Evolutionary conservation across 1,284 basidiomycete genomes (phyloP).

Genomic region (Boletus mariae): DNA sequence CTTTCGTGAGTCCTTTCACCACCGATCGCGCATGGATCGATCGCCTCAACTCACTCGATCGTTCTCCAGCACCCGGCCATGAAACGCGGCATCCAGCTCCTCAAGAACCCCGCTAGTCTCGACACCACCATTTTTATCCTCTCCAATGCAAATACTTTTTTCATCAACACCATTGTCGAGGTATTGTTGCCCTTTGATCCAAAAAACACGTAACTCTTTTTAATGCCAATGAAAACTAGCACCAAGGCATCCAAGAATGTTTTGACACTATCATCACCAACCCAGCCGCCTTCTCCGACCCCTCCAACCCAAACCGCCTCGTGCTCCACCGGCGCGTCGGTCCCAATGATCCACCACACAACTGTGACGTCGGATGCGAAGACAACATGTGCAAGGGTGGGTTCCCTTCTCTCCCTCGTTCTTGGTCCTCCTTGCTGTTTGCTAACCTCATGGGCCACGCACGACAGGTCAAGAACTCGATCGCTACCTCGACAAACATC

Average conservation of each 20-base stretch:
- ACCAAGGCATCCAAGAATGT: constrained; percentile 67
- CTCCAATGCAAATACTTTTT: constrained; percentile 92
- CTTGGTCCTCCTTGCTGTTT: background rate
- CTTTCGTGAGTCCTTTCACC: constrained; percentile 65
- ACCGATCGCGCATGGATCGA: background rate
- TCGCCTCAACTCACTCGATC: background rate
- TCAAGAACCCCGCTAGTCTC: constrained; percentile 62
- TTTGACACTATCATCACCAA: constrained; percentile 93
- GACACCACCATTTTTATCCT: constrained; percentile 84
- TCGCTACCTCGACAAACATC: constrained; percentile 59
- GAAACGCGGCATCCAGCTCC: constrained; percentile 77
- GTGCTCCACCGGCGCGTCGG: constrained; percentile 76
- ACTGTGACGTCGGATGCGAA: constrained; percentile 85
- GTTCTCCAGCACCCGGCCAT: constrained; percentile 86
- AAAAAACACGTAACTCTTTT: too few relatives aligned
- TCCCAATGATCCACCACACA: constrained; percentile 76
- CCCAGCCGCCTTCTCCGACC: constrained; percentile 78
- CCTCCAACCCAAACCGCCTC: constrained; percentile 65
- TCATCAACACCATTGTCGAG: constrained; percentile 87
- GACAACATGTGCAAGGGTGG: constrained; percentile 98
- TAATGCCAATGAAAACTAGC: constrained; percentile 38
- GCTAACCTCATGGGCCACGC: background rate
- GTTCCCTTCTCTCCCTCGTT: background rate
- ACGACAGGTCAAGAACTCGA: constrained; percentile 80
- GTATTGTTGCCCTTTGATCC: constrained; percentile 34